phyloP scores from a whole-genome alignment of 257 asterid species.

The Salvia rosmarinus region DNA sequence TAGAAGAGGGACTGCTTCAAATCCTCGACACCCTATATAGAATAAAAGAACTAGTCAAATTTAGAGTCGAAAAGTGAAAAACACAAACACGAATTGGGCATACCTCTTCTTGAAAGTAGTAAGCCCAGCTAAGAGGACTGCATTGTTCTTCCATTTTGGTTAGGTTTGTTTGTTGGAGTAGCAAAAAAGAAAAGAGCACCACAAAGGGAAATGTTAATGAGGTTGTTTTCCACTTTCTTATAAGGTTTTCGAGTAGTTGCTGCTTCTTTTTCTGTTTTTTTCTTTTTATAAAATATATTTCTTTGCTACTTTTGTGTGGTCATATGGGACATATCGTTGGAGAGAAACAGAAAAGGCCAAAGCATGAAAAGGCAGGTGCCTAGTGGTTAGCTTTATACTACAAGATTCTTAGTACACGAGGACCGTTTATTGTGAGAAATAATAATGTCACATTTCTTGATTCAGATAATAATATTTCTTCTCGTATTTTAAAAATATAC shows the following conservation, averaged over 20 bases:
- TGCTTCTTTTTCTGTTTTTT: background rate
- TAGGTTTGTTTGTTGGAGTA: slow-evolving; percentile 28
- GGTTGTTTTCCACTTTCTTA: slow-evolving; percentile 50
- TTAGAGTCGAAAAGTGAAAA: background rate
- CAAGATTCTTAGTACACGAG: slow-evolving; percentile 63
- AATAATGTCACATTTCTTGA: background rate
- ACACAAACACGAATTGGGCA: background rate
- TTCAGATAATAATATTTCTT: background rate
- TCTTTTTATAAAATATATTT: background rate
- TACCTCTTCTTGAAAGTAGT: slow-evolving; percentile 79
- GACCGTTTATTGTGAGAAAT: slow-evolving; percentile 38
- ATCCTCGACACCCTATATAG: slow-evolving; percentile 68
- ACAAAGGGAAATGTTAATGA: slow-evolving; percentile 54
- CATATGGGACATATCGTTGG: slow-evolving; percentile 69
- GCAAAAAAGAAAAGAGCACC: slow-evolving; percentile 40
- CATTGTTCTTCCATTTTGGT: slow-evolving; percentile 78
- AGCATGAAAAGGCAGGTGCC: slow-evolving; percentile 61
- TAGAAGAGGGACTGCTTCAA: slow-evolving; percentile 74
- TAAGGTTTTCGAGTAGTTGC: slow-evolving; percentile 48
- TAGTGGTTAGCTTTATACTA: slow-evolving; percentile 52
- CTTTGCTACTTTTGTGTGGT: slow-evolving; percentile 39
- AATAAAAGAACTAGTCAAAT: background rate
- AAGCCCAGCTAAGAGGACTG: slow-evolving; percentile 79
- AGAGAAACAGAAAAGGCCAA: slow-evolving; percentile 67
- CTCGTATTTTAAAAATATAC: background rate